Evolutionary conservation across 805 yeast species (phyloP), one percentile per base, ranked within the genome.

Genomic region (Wickerhamomyces sydowiorum): DNA sequence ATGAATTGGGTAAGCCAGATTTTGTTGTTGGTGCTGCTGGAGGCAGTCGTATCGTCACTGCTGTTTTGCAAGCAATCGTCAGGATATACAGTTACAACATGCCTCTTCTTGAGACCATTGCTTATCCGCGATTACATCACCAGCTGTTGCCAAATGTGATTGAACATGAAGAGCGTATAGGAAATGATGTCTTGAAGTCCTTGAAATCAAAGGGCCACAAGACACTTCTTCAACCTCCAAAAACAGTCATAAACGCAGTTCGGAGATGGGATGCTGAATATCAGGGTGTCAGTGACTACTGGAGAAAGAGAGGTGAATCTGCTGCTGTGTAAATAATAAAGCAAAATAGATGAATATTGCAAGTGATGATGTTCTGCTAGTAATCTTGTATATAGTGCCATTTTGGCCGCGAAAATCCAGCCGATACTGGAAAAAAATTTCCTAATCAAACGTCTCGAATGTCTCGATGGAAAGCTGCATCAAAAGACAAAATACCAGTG

Each of bases 21-120:
- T 57, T 86, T 21, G 76, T 84, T 5, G 73, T 91, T 44, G 98
- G 97, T 0, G 93, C 96, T 1, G 95, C 97, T 2, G 99, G 99
- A 9, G 98, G 98, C 0, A 82, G 93, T 7, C 69, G 93, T 42
- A 91, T 91, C 39, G 71, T 85, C 13, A 86, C 96, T 0, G 77
- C 95, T 1, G 78, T 91, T 4, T 73, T 91, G 42, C 93, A 89
- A 59, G 89, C 91, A 0, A 73, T 91, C 15, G 71, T 86, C 1
- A 66, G 96, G 40, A 65, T 69, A 3, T 79, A 81, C 47, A 78
- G 76, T 57, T 76, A 79, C 54, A 62, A 72, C 2, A 57, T 78
- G 65, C 70, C 80, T 1, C 57, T 89, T 4, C 64, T 87, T 19
- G 82, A 86, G 41, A 72, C 88, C 0, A 72, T 90, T 19, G 77